These are phyloP conservation scores for Zasmidium angulare DNA, from an alignment of 2,329 filamentous ascomycete genomes.

Conservation along the genomic window DNA sequence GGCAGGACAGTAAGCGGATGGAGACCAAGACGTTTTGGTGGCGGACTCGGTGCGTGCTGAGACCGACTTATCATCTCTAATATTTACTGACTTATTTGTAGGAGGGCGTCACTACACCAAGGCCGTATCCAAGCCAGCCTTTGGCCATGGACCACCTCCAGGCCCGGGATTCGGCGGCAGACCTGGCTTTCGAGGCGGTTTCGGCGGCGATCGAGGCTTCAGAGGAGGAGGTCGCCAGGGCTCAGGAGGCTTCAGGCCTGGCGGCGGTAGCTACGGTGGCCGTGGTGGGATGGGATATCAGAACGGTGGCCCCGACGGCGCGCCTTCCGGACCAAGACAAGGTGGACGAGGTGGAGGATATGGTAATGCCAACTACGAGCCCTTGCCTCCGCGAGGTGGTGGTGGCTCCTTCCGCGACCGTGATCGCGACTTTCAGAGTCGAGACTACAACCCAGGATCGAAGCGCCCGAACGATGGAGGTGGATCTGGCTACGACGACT, in stretches of 20 bases:
- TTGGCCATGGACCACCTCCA: conserved; percentile 54
- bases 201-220: conserved; percentile 54
- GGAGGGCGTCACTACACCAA: conserved; percentile 94
- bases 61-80: background rate
- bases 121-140: conserved; percentile 63
- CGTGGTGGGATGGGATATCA: conserved; percentile 40
- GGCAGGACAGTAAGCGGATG: conserved; percentile 92
- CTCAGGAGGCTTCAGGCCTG: conserved; percentile 47
- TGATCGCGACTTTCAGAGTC: conserved; percentile 46
- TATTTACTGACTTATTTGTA: background rate
- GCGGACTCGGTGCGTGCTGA: no score
- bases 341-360: conserved; percentile 40
- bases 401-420: no score
- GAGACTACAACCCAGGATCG: conserved; percentile 52
- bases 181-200: conserved; percentile 56
- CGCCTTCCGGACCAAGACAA: conserved; percentile 48
- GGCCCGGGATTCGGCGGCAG: conserved; percentile 52
- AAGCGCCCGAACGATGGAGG: conserved; percentile 68
- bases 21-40: conserved; percentile 69
- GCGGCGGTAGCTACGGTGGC: conserved; percentile 35
- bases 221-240: conserved; percentile 56
- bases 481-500: conserved; percentile 79
- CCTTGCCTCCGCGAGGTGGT: conserved; percentile 66
- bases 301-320: conserved; percentile 47
- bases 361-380: conserved; percentile 78